These are phyloP conservation scores for Berberis thunbergii DNA, from an alignment of 164 flowering plant genomes.

Conservation along the genomic window DNA sequence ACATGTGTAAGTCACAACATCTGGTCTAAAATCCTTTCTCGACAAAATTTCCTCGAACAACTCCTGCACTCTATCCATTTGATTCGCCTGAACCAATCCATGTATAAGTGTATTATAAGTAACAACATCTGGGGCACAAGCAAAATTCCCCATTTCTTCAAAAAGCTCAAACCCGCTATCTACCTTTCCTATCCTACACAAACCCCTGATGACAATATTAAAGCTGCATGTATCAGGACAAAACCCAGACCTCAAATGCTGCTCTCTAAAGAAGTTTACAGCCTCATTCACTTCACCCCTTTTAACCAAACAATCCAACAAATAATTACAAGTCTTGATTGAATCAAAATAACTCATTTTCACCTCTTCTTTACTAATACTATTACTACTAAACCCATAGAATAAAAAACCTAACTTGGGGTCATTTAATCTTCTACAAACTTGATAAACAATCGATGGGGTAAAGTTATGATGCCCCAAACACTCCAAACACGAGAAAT, in stretches of 20 bases:
- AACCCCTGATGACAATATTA: slow-evolving; percentile 62
- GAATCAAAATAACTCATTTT: slow-evolving; percentile 11
- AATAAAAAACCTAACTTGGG: slow-evolving; percentile 40
- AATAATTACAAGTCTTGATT: slow-evolving; percentile 28
- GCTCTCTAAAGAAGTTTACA: slow-evolving; percentile 40
- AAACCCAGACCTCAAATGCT: slow-evolving; percentile 18
- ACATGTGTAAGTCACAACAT: slow-evolving; percentile 69
- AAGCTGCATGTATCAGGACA: slow-evolving; percentile 52
- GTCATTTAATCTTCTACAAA: slow-evolving; percentile 26
- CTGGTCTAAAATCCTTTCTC: slow-evolving; percentile 23
- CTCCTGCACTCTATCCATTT: slow-evolving; percentile 41
- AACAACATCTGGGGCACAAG: slow-evolving; percentile 56
- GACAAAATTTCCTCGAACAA: slow-evolving; percentile 36
- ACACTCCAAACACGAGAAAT: slow-evolving; percentile 15
- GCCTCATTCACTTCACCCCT: slow-evolving; percentile 49
- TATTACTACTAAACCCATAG: slow-evolving; percentile 27
- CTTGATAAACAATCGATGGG: slow-evolving; percentile 41
- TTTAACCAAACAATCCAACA: slow-evolving; percentile 45
- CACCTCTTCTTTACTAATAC: too few species aligned
- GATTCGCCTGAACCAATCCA: slow-evolving; percentile 50
- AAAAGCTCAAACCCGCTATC: slow-evolving; percentile 48
- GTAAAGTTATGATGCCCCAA: slow-evolving; percentile 26
- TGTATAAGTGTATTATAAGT: slow-evolving; percentile 63
- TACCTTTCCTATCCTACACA: slow-evolving; percentile 43
- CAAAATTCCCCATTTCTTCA: slow-evolving; percentile 48